Conservation (phyloP, 495 filamentous ascomycete genomes). For the Xylaria sp. region DNA sequence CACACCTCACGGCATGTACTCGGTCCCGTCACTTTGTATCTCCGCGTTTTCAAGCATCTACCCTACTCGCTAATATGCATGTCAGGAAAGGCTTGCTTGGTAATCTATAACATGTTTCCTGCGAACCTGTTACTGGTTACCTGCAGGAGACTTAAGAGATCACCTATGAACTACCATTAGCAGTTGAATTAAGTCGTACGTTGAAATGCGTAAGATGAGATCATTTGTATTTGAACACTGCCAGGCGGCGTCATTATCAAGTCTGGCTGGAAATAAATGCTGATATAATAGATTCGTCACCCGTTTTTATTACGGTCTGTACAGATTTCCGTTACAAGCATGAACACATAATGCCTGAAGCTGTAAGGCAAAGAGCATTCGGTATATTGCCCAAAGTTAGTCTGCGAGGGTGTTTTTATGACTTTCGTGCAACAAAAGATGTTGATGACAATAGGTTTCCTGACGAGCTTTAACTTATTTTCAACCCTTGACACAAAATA, state of each 20-base stretch:
- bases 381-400: too few species aligned
- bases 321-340: too few species aligned
- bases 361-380: too few species aligned
- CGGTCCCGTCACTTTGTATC: neutral
- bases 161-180: neutral
- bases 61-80: neutral
- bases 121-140: neutral
- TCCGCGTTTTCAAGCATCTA: neutral
- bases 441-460: too few species aligned
- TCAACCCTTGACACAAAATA: too few species aligned
- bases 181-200: neutral
- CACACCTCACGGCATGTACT: neutral
- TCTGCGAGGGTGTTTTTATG: too few species aligned
- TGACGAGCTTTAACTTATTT: too few species aligned
- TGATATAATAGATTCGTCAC: too few species aligned
- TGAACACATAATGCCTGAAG: too few species aligned
- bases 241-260: neutral
- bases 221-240: neutral
- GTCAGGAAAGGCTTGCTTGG: neutral
- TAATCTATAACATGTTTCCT: neutral
- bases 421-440: too few species aligned
- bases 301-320: too few species aligned
- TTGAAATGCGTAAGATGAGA: neutral
- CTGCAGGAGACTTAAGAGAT: neutral
- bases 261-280: too few species aligned